Conservation (phyloP, 257 asterid genomes). For the Solanum etuberosum region DNA sequence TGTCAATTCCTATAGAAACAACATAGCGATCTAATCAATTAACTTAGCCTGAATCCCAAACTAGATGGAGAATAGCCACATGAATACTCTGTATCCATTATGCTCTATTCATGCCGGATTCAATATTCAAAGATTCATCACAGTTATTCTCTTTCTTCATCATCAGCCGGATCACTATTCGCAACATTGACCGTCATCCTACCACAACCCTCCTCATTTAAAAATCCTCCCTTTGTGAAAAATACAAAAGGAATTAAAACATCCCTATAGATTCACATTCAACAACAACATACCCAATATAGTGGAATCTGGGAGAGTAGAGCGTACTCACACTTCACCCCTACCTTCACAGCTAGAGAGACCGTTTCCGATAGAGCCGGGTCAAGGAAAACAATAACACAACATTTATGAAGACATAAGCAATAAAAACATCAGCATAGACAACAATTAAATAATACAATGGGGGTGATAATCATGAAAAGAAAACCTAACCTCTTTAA, state of each 20-base stretch:
- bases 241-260: background rate
- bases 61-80: background rate
- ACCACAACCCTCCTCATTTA: background rate
- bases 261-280: background rate
- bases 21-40: background rate
- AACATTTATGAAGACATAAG: background rate
- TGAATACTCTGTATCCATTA: background rate
- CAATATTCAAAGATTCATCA: background rate
- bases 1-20: background rate
- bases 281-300: background rate
- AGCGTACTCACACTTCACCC: background rate
- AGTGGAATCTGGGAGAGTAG: background rate
- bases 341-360: background rate
- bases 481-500: background rate
- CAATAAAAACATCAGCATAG: background rate
- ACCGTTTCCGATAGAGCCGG: background rate
- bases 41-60: background rate
- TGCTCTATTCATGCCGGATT: background rate
- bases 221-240: background rate
- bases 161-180: background rate
- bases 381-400: background rate
- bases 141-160: background rate
- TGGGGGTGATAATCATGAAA: background rate
- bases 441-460: background rate
- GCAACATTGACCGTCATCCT: background rate